Conservation (phyloP, 805 yeast genomes). For the Wickerhamomyces subpelliculosus region DNA sequence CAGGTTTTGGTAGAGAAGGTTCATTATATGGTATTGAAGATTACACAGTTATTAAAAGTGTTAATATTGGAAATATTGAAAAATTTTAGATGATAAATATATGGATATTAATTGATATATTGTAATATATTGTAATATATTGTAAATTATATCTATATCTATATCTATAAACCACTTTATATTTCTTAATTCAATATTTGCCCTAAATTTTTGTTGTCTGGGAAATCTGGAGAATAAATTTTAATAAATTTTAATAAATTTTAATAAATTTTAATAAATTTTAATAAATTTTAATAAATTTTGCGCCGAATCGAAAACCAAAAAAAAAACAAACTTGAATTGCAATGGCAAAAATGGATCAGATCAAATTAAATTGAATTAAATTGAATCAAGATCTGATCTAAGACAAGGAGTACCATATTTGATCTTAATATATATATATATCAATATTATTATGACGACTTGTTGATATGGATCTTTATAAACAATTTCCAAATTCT, state of each 20-base stretch:
- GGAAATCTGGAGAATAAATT: too few species aligned
- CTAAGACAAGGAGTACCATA: not conserved
- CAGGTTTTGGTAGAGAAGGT: slow-evolving; percentile 70
- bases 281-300: too few species aligned
- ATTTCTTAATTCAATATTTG: not conserved
- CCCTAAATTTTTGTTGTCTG: too few species aligned
- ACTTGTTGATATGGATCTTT: slow-evolving; percentile 30
- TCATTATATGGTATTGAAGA: slow-evolving; percentile 57
- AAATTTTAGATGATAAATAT: not conserved
- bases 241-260: too few species aligned
- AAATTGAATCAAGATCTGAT: not conserved
- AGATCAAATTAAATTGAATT: too few species aligned
- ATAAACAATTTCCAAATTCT: slow-evolving; percentile 33
- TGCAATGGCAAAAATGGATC: not conserved
- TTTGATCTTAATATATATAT: too few species aligned
- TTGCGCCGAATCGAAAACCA: too few species aligned
- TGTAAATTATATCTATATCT: not conserved
- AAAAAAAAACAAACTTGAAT: too few species aligned
- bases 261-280: too few species aligned
- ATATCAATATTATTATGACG: too few species aligned
- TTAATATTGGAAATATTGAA: slow-evolving; percentile 37
- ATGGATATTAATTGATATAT: not conserved
- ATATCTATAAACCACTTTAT: too few species aligned
- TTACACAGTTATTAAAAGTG: slow-evolving; percentile 45
- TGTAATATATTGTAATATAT: too few species aligned